Evolutionary conservation across 2,329 filamentous ascomycete genomes (phyloP).

Genomic region (Pyrenophora seminiperda): DNA sequence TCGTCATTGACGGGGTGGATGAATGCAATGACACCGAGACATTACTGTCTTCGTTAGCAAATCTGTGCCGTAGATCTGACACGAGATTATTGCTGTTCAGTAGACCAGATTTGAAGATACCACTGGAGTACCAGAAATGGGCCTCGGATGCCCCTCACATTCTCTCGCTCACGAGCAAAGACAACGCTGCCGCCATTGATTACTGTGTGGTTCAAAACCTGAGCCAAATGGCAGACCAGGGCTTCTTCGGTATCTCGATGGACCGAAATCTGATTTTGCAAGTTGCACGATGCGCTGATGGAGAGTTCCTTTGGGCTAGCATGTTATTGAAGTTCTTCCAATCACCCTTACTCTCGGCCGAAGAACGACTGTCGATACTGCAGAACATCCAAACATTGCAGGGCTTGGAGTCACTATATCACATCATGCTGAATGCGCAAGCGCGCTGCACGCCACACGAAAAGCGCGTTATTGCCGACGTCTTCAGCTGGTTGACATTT

Average conservation of each 20-base stretch:
- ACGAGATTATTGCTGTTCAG: slow-evolving; percentile 34
- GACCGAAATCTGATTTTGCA: slow-evolving; percentile 27
- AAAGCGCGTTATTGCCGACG: slow-evolving; percentile 28
- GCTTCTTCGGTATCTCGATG: slow-evolving; percentile 38
- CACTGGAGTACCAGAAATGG: slow-evolving; percentile 38
- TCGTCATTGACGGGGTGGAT: slow-evolving; percentile 40
- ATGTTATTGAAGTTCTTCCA: slow-evolving; percentile 32
- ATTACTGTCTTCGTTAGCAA: slow-evolving; percentile 28
- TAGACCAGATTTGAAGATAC: slow-evolving; percentile 32
- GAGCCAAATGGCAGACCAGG: slow-evolving; percentile 35
- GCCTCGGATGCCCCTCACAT: slow-evolving; percentile 35
- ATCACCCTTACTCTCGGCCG: slow-evolving; percentile 31
- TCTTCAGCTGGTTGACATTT: slow-evolving; percentile 35
- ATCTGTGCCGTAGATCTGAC: slow-evolving; percentile 34
- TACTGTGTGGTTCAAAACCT: slow-evolving; percentile 25
- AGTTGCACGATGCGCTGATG: slow-evolving; percentile 26
- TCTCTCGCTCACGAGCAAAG: slow-evolving; percentile 20
- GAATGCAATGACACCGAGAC: slow-evolving; percentile 28
- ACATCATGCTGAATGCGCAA: slow-evolving; percentile 27
- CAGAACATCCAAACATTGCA: slow-evolving; percentile 23
- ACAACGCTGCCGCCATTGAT: slow-evolving; percentile 29
- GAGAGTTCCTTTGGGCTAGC: slow-evolving; percentile 39
- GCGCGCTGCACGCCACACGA: slow-evolving; percentile 21
- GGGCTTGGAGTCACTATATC: slow-evolving; percentile 31
- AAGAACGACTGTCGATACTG: slow-evolving; percentile 29